These are phyloP conservation scores for Tritrichomonas musculus DNA, from an alignment of 208 protist species.

Conservation along the genomic window DNA sequence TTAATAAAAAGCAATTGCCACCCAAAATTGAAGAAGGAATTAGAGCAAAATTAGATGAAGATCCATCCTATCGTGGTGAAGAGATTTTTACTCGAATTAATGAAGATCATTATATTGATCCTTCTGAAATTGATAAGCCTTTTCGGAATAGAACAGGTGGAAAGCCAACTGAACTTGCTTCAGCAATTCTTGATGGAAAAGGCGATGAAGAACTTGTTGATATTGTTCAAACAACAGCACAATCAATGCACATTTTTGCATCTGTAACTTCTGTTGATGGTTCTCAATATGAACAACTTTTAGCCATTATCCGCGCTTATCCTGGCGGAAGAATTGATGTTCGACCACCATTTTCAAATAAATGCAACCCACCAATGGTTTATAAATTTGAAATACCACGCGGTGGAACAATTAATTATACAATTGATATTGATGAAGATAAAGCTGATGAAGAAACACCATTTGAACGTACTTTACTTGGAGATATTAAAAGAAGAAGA, in stretches of 20 bases:
- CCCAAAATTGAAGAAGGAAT: background rate
- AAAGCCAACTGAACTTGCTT: background rate
- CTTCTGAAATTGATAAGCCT: slow-evolving; percentile 14
- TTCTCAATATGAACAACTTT: background rate
- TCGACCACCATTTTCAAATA: background rate
- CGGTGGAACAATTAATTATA: background rate
- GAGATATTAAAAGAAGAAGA: background rate
- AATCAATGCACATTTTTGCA: slow-evolving; percentile 30
- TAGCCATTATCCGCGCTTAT: background rate
- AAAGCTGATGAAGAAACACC: background rate
- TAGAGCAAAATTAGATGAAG: background rate
- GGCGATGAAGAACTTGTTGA: background rate
- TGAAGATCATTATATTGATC: slow-evolving; percentile 15
- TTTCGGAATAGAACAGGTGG: background rate
- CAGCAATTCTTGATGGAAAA: background rate
- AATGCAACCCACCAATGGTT: background rate
- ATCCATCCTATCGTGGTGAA: background rate
- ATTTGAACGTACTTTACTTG: background rate
- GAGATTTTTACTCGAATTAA: background rate
- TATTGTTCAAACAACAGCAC: background rate
- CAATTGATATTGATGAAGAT: background rate
- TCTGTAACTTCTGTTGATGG: background rate
- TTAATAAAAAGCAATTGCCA: background rate
- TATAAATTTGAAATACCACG: background rate
- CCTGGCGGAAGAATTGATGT: slow-evolving; percentile 3